Evolutionary conservation across 495 filamentous ascomycete genomes (phyloP), one percentile per base, ranked within the genome.

Genomic region (Xylaria palmicola): DNA sequence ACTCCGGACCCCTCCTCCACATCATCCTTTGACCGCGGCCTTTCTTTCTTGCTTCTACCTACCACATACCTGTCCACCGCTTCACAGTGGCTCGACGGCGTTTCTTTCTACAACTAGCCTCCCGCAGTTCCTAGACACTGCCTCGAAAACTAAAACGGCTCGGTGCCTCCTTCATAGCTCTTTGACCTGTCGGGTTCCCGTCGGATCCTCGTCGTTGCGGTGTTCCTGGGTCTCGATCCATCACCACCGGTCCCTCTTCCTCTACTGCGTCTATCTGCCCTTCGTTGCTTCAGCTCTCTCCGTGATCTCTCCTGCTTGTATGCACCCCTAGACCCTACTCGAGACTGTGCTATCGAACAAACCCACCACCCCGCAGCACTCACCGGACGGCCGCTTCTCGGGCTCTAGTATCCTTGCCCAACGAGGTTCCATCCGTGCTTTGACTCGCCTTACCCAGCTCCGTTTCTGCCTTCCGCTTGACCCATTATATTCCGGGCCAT

Each of bases 401-500:
- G 56, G 56, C 41, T 15, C 17, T 34, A 49, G 56, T 20, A 29
- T 34, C 30, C 10, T 59, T 50, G 43, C 41, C 56, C 34, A 59
- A 45, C 44, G 41, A 26, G 29, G 15, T 36, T 48, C 20, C 56
- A 30, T 59, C 53, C 20, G 53, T 39, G 36, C 51, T 55, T 20
- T 26, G 30, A 20, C 36, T 43, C 22, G 37, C 17, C 39, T 27
- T 26, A 43, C 13, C 36, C 34, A 50, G 37, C 39, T 34, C 22
- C 39, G 13, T 56, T n/a, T 17, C 13, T 24, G n/a, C 24, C 53
- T 32, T 39, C 39, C 20, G 39, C 17, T 27, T 32, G 32, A 36
- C 49, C 15, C 8, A 26, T 32, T 22, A 13, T 17, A 9, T 9
- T 20, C 37, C 39, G 20, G 40, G 39, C 44, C 39, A 15, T 26